phyloP scores from a whole-genome alignment of 495 filamentous ascomycete genomes.

The Tetracladium setigerum region DNA sequence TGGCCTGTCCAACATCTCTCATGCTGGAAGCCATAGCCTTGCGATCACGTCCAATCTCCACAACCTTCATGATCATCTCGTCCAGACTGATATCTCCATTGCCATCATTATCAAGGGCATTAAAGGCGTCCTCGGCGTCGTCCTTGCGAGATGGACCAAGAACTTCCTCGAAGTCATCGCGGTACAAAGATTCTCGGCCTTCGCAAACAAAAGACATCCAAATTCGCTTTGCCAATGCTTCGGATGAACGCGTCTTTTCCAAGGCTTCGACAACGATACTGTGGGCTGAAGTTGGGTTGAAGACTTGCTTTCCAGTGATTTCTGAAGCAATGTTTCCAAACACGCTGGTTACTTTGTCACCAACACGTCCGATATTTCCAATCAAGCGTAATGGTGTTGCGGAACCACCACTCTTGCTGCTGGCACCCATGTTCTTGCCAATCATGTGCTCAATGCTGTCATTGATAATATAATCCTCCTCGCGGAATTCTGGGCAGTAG shows the following conservation, averaged over 20 bases:
- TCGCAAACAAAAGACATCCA: slow-evolving; percentile 99
- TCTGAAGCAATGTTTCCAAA: slow-evolving; percentile 94
- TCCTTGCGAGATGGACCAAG: slow-evolving; percentile 61
- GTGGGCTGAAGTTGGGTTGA: slow-evolving; percentile 83
- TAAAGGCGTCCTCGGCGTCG: slow-evolving; percentile 80
- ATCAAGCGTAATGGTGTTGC: slow-evolving; percentile 72
- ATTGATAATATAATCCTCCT: slow-evolving; percentile 86
- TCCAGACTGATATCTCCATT: slow-evolving; percentile 94
- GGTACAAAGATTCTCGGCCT: slow-evolving; percentile 68
- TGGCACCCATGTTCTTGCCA: slow-evolving; percentile 22
- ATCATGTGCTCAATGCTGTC: slow-evolving; percentile 56
- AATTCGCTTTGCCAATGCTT: slow-evolving; percentile 82
- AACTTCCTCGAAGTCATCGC: slow-evolving; percentile 81
- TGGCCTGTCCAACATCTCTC: slow-evolving; percentile 95
- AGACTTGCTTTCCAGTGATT: slow-evolving; percentile 88
- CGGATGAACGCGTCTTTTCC: slow-evolving; percentile 71
- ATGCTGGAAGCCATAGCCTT: slow-evolving; percentile 84
- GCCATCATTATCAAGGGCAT: slow-evolving; percentile 69
- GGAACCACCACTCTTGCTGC: slow-evolving; percentile 40
- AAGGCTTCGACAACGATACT: slow-evolving; percentile 74
- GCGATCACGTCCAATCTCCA: slow-evolving; percentile 72
- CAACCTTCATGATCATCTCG: slow-evolving; percentile 80
- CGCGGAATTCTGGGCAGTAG: slow-evolving; percentile 82
- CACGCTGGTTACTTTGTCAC: slow-evolving; percentile 82
- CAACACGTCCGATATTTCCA: slow-evolving; percentile 69